Base-by-base conservation (phyloP, 2,329 filamentous ascomycete genomes). In the Cercospora canescens region DNA sequence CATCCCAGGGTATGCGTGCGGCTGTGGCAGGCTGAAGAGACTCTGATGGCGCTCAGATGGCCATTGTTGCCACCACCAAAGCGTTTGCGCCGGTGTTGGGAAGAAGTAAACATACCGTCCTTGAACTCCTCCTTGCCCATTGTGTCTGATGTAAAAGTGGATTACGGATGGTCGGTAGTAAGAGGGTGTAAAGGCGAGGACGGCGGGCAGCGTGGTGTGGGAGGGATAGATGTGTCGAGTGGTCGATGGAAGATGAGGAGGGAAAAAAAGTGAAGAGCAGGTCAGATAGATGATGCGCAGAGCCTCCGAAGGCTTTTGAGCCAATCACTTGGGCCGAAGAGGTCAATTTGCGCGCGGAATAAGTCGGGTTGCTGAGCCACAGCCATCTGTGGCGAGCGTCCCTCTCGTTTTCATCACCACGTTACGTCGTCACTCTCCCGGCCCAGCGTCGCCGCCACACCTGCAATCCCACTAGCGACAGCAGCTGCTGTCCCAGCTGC, bases 61-160 rank as follows among this genome's bases (percentile, higher is more conserved):
- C 30, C 32, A 18, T 28, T 26, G 39, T 39, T 24, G 39, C n/a
- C 26, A 35, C 62, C 18, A 24, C 4, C 34, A 24, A 11, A 30
- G 26, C 16, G 50, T 7, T 14, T 59, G 18, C 32, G 50, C 39
- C 60, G 14, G 32, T 2, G n/a, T 32, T 55, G 24, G 50, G 60
- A 52, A 66, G 60, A 69, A 50, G 41, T 21, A 66, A 65, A 71
- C 76, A 54, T 77, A 78, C 77, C 77, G 41, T 74, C 71, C 62
- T 76, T 69, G 73, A 77, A 78, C 72, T 72, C 70, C 69, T 78
- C 76, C 73, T 78, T 78, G 72, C 73, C 76, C 77, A 79, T 79
- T 75, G 69, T 77, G 73, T 67, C 70, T 72, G 68, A 32, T 65
- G 61, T 55, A 35, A 5, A 21, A 41, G 60, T 62, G 48, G 16